Evolutionary conservation across 192 early-diverging fungal genomes (phyloP).

Genomic region (Coemansia reversa): DNA sequence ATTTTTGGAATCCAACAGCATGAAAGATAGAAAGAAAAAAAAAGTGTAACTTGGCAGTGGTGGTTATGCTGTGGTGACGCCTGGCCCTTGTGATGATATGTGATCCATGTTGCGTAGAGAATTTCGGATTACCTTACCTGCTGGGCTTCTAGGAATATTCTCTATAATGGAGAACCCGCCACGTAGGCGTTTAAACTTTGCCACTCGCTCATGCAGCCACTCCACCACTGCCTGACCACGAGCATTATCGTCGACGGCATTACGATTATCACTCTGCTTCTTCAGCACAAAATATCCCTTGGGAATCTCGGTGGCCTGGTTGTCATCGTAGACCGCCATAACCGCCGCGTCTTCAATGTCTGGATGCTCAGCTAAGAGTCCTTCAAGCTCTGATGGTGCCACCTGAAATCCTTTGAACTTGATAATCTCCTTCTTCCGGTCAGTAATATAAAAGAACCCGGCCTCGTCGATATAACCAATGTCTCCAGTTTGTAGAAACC

Average conservation of each 20-base stretch:
- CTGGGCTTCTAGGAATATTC: slow-evolving; percentile 70
- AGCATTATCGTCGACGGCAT: slow-evolving; percentile 33
- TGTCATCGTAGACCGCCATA: slow-evolving; percentile 63
- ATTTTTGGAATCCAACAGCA: too few relatives aligned
- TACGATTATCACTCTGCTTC: slow-evolving; percentile 8
- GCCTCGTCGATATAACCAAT: slow-evolving; percentile 66
- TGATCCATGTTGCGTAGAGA: slow-evolving; percentile 59
- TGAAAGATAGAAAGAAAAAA: slow-evolving; percentile 2
- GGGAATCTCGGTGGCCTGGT: slow-evolving; percentile 74
- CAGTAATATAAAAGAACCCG: slow-evolving; percentile 65
- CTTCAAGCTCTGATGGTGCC: slow-evolving; percentile 86
- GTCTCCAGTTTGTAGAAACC: slow-evolving; percentile 85
- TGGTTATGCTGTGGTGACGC: not conserved
- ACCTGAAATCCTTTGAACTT: slow-evolving; percentile 84
- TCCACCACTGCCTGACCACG: slow-evolving; percentile 53
- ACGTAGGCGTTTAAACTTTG: slow-evolving; percentile 73
- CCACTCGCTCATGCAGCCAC: slow-evolving; percentile 64
- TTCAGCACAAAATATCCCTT: slow-evolving; percentile 71
- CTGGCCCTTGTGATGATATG: slow-evolving; percentile 16
- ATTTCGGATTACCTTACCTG: slow-evolving; percentile 81
- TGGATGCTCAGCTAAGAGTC: slow-evolving; percentile 67
- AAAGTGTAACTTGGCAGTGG: not conserved
- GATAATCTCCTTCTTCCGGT: slow-evolving; percentile 87
- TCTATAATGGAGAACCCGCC: slow-evolving; percentile 75
- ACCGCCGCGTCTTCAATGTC: slow-evolving; percentile 69